Evolutionary conservation across 2,329 filamentous ascomycete genomes (phyloP).

Genomic region (Epichloe bromicola): DNA sequence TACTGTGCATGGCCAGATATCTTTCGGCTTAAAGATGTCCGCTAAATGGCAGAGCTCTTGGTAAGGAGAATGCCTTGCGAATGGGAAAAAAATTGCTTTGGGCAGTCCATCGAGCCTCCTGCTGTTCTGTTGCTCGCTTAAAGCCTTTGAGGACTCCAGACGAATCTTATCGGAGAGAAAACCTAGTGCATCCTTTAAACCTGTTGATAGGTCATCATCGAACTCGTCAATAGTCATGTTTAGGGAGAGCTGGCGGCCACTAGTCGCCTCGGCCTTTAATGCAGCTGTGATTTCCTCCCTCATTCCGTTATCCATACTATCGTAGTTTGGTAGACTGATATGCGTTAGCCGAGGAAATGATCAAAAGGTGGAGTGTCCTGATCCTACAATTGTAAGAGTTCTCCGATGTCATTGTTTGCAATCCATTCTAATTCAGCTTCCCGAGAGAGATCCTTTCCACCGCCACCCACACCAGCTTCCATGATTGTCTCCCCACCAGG

Average conservation of each 20-base stretch:
- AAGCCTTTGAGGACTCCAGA: background rate
- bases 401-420: conserved; percentile 37
- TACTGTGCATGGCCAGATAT: conserved; percentile 75
- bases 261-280: conserved; percentile 8
- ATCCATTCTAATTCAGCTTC: conserved; percentile 51
- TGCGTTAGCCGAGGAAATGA: background rate
- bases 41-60: conserved; percentile 63
- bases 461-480: conserved; percentile 69
- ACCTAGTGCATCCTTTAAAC: conserved; percentile 1
- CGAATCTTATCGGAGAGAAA: background rate
- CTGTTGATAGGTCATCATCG: conserved; percentile 8
- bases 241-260: conserved; percentile 15
- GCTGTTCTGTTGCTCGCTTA: background rate
- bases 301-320: conserved; percentile 4
- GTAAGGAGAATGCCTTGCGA: conserved; percentile 82
- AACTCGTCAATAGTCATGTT: conserved; percentile 11
- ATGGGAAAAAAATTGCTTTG: conserved; percentile 53
- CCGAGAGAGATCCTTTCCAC: conserved; percentile 60
- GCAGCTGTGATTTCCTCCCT: conserved; percentile 4
- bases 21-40: conserved; percentile 52
- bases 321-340: conserved; percentile 10
- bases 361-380: background rate
- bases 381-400: conserved; percentile 27
- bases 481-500: conserved; percentile 47
- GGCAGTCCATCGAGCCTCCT: conserved; percentile 18